phyloP scores from a whole-genome alignment of 805 yeast species.

The Nakazawaea populi region DNA sequence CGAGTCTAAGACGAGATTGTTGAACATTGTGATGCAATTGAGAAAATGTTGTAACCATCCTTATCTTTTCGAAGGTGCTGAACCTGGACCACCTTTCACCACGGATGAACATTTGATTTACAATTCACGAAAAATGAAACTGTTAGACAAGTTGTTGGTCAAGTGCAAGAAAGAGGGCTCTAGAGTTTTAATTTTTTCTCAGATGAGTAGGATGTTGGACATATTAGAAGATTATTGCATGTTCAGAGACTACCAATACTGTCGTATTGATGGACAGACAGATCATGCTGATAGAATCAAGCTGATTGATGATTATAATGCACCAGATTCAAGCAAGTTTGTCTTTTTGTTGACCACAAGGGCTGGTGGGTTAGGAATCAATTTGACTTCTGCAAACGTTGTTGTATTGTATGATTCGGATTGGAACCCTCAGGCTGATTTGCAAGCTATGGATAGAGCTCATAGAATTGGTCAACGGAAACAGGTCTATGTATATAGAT shows the following conservation, averaged over 20 bases:
- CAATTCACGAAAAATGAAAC: slow-evolving; percentile 67
- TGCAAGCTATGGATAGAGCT: slow-evolving; percentile 88
- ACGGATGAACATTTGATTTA: slow-evolving; percentile 78
- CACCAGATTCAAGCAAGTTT: slow-evolving; percentile 67
- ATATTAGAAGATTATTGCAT: slow-evolving; percentile 74
- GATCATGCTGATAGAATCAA: slow-evolving; percentile 71
- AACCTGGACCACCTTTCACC: slow-evolving; percentile 84
- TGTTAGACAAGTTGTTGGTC: slow-evolving; percentile 60
- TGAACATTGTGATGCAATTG: slow-evolving; percentile 80
- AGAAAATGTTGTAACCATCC: slow-evolving; percentile 86
- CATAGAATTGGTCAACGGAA: slow-evolving; percentile 85
- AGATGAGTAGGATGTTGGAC: slow-evolving; percentile 79
- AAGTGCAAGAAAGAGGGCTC: slow-evolving; percentile 65
- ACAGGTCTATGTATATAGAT: slow-evolving; percentile 74
- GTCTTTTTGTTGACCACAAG: slow-evolving; percentile 75
- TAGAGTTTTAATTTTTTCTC: slow-evolving; percentile 73
- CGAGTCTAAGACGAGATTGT: slow-evolving; percentile 68
- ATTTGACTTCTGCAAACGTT: slow-evolving; percentile 73
- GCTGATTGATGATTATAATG: slow-evolving; percentile 75
- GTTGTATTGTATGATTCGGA: slow-evolving; percentile 76
- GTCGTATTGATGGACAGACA: slow-evolving; percentile 81
- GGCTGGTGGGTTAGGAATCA: slow-evolving; percentile 89
- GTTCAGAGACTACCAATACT: slow-evolving; percentile 63
- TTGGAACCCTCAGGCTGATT: slow-evolving; percentile 88
- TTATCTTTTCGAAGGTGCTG: slow-evolving; percentile 80